phyloP scores from a whole-genome alignment of 2,329 filamentous ascomycete genomes.

The Xenoacremonium recifei region DNA sequence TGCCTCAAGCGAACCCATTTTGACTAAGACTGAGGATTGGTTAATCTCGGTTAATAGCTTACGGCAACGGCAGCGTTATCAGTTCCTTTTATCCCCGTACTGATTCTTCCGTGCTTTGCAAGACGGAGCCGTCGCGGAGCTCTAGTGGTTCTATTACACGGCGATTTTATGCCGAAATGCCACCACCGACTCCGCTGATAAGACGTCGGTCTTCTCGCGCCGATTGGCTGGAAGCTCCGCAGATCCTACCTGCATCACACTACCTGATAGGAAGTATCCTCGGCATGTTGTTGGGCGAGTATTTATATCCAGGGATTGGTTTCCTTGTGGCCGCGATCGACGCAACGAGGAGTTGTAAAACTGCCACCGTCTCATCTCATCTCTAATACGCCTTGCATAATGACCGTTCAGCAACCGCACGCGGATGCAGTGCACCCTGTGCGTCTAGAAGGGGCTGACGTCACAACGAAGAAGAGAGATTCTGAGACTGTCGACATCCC shows the following conservation, averaged over 20 bases:
- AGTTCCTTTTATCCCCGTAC: background rate
- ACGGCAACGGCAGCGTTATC: background rate
- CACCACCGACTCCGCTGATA: background rate
- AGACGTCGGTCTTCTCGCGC: background rate
- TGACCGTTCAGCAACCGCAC: background rate
- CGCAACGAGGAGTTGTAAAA: background rate
- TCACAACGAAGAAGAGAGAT: background rate
- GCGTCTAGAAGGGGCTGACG: background rate
- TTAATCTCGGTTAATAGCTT: too few species aligned
- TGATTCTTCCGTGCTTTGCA: background rate
- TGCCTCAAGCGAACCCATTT: background rate
- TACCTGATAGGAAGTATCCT: too few species aligned
- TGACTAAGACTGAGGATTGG: too few species aligned
- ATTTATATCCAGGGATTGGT: background rate
- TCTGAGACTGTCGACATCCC: background rate
- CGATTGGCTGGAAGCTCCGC: too few species aligned
- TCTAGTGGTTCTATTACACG: too few species aligned
- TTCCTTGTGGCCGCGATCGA: background rate
- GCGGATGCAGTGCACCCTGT: too few species aligned
- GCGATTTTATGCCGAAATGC: background rate
- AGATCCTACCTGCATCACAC: too few species aligned
- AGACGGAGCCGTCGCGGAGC: too few species aligned
- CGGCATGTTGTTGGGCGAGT: too few species aligned
- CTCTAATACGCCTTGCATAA: background rate
- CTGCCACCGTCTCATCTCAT: background rate